These are phyloP conservation scores for Botrytis pseudocinerea DNA, from an alignment of 2,329 filamentous ascomycete species.

Conservation along the genomic window DNA sequence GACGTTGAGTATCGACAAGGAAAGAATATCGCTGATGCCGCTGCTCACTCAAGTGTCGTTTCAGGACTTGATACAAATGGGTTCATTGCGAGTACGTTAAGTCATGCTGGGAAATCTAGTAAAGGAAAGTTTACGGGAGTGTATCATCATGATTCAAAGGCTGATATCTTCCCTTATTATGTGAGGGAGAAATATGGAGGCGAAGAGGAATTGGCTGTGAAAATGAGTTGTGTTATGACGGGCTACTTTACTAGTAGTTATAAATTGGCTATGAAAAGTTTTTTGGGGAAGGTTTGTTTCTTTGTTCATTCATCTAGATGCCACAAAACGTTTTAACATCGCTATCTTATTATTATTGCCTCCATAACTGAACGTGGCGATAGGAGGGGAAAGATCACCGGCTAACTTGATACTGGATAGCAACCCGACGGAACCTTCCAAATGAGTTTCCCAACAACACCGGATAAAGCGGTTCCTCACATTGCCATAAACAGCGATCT, in stretches of 20 bases:
- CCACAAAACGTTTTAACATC: not conserved
- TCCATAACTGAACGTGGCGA: not conserved
- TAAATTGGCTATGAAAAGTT: slow-evolving; percentile 48
- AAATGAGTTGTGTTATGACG: slow-evolving; percentile 48
- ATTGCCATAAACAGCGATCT: slow-evolving; percentile 50
- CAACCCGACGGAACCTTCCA: slow-evolving; percentile 46
- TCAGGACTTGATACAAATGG: slow-evolving; percentile 43
- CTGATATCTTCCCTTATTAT: slow-evolving; percentile 42
- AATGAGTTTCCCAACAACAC: slow-evolving; percentile 50
- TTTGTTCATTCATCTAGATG: not conserved
- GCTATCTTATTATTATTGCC: not conserved
- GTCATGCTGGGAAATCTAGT: slow-evolving; percentile 50
- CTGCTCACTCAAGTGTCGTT: slow-evolving; percentile 42
- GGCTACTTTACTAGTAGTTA: slow-evolving; percentile 47
- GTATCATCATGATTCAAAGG: slow-evolving; percentile 56
- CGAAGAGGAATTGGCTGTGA: slow-evolving; percentile 44
- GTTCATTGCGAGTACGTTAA: slow-evolving; percentile 42
- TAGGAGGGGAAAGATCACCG: not conserved
- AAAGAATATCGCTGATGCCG: slow-evolving; percentile 57
- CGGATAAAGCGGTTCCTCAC: slow-evolving; percentile 42
- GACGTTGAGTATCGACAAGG: slow-evolving; percentile 53
- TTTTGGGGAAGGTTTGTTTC: slow-evolving; percentile 48
- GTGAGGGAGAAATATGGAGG: slow-evolving; percentile 46
- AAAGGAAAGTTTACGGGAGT: slow-evolving; percentile 48
- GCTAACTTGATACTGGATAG: slow-evolving; percentile 32